Evolutionary conservation across 2,329 filamentous ascomycete genomes (phyloP), one percentile per base, ranked within the genome.

Genomic region (Colletotrichum sublineola): DNA sequence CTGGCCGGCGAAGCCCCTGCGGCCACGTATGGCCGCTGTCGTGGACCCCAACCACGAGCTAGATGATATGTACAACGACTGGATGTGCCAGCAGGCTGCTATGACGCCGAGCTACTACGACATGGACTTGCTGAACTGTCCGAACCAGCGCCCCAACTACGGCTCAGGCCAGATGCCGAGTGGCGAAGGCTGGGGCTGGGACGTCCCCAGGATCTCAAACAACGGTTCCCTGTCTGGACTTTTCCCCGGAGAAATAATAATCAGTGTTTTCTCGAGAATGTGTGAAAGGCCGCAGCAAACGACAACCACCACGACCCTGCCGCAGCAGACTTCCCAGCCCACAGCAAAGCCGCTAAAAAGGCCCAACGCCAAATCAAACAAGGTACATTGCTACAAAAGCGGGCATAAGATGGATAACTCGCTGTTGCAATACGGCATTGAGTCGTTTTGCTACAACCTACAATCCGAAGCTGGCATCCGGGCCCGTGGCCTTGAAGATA

Each of bases 1-100:
- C 14, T 76, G 74, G 76, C 75, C 75, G 2, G 64, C 63, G 48
- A 33, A 31, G 1, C 15, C 56, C 8, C 48, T 76, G n/a, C 15
- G 50, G 38, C 36, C 63, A 14, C 24, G 63, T 9, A 12, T 65
- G 7, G 73, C 64, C n/a, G 6, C 2, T 9, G 48, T 18, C 11
- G 53, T 66, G 31, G 18, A 15, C 29, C 74, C 74, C 9, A 20
- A 68, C 63, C n/a, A 56, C 2, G 33, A 38, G 53, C 31, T 56
- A 33, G 12, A n/a, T 33, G 31, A 56, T 38, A 6, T 31, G 2
- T 18, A n/a, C 53, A 56, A n/a, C 18, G 33, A 38, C 53, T 56
- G 53, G 53, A 40, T 56, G 53, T 56, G 53, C 33, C 53, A 38
- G 15, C 53, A 38, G 20, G 53, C 53, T 5, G 53, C n/a, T 7